Evolutionary conservation across 345 rosid species (phyloP).

Genomic region (Salix brachista): DNA sequence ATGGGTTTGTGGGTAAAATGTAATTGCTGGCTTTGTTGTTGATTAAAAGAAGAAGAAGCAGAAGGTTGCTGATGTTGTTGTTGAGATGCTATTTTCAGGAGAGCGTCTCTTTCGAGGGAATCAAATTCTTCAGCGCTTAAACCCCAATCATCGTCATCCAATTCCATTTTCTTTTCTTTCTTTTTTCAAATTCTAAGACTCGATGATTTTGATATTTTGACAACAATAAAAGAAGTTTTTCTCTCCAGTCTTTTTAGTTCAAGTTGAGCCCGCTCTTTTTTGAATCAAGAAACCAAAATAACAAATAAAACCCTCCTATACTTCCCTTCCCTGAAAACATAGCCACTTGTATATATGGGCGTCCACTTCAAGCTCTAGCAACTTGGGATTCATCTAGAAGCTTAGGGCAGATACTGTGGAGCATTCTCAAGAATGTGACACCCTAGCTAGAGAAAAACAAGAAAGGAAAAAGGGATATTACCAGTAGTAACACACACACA

Average conservation of each 20-base stretch:
- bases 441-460: background rate
- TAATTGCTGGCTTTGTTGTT: background rate
- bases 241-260: background rate
- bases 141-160: conserved; percentile 71
- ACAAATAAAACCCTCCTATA: too few relatives aligned
- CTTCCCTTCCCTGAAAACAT: too few relatives aligned
- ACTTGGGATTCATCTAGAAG: too few relatives aligned
- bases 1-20: conserved; percentile 2
- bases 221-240: background rate
- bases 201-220: background rate
- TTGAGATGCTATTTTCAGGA: conserved; percentile 47
- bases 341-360: too few relatives aligned
- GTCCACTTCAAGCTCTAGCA: too few relatives aligned
- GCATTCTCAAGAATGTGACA: background rate
- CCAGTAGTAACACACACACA: too few relatives aligned
- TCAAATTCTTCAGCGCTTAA: conserved; percentile 72
- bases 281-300: background rate
- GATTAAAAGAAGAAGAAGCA: conserved; percentile 6
- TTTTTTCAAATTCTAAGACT: background rate
- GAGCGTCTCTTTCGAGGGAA: conserved; percentile 70
- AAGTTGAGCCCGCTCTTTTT: background rate
- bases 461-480: too few relatives aligned
- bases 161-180: conserved; percentile 19
- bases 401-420: too few relatives aligned
- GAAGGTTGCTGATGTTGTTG: conserved; percentile 20